Base-by-base conservation (phyloP, 176 grass and related monocot genomes). In the Luzula sylvatica region DNA sequence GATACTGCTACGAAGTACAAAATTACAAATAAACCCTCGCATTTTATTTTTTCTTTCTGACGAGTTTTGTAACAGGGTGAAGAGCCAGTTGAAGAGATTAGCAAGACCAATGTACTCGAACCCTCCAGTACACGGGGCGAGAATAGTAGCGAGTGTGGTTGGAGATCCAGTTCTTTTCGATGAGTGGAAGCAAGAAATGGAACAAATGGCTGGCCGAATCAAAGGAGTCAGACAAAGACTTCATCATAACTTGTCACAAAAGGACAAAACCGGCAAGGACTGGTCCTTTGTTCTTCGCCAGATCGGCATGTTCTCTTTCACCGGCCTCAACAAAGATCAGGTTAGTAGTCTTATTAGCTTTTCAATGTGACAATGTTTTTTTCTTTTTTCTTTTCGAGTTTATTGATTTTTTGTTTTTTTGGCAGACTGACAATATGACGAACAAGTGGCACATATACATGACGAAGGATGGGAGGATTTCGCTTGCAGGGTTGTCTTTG, bases 261-360 rank as follows among this genome's bases (percentile, higher is more conserved):
- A 86, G 55, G 90, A 96, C 29, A 56, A 86, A 22, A 82, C 70
- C 45, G 89, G 80, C 32, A 96, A 96, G 59, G 90, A 89, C 46
- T 96, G 90, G 90, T 96, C 84, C 26, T 96, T 86, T 65, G 76
- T 96, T 88, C 71, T 89, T 18, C 71, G 57, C 42, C 92, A 96
- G 78, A 96, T 96, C 11, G 92, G 85, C 77, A 89, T 96, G 92
- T 96, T 96, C 67, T 96, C 92, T 44, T 96, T 72, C 49, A 96
- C 81, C 4, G 85, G 92, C 39, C 81, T 96, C 65, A 86, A 86
- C 74, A 86, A 67, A 82, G 42, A 67, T 57, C 81, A 96, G 92
- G 81, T 83, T 69, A 15, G 30, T 7, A 9, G 5, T 35, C 9
- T 35, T 35, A 9, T 35, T 35, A 9, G 30, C 7, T 35, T 35